Evolutionary conservation across 805 yeast species (phyloP).

Genomic region (Sugiyamaella chiloensis): DNA sequence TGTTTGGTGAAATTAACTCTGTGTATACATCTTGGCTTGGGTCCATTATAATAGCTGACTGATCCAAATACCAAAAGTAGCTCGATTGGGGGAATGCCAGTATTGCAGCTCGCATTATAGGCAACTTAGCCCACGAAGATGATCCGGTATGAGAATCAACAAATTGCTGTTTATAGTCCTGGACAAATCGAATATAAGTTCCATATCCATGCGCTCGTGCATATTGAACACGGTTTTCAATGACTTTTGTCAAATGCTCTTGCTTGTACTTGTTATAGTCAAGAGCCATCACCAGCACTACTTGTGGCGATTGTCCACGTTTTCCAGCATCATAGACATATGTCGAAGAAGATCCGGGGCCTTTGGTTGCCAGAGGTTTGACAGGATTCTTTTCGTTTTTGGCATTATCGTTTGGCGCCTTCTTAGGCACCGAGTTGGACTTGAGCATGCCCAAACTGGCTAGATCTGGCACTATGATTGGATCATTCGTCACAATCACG

Average conservation of each 20-base stretch:
- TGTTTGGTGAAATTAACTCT: slow-evolving; percentile 57
- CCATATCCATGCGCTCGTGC: slow-evolving; percentile 82
- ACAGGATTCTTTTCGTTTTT: slow-evolving; percentile 15
- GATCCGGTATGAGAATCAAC: slow-evolving; percentile 22
- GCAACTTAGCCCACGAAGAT: slow-evolving; percentile 59
- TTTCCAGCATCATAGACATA: slow-evolving; percentile 10
- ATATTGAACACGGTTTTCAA: slow-evolving; percentile 85
- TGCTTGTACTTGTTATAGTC: slow-evolving; percentile 70
- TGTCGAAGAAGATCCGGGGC: slow-evolving; percentile 4
- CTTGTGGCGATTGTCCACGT: slow-evolving; percentile 23
- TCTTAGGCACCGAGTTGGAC: slow-evolving; percentile 26
- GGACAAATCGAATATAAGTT: slow-evolving; percentile 76
- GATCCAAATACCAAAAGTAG: slow-evolving; percentile 83
- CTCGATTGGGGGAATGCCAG: slow-evolving; percentile 88
- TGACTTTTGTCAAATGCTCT: slow-evolving; percentile 60
- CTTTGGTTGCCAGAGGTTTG: background rate
- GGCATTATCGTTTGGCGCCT: slow-evolving; percentile 34
- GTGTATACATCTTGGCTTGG: slow-evolving; percentile 56
- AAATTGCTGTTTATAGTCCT: slow-evolving; percentile 55
- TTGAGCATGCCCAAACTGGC: slow-evolving; percentile 18
- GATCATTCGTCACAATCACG: slow-evolving; percentile 16
- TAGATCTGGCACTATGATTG: slow-evolving; percentile 26
- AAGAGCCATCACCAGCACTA: slow-evolving; percentile 76
- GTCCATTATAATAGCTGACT: slow-evolving; percentile 70
- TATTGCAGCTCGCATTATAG: slow-evolving; percentile 81